Evolutionary conservation across 179 eudicot genomes (phyloP).

Genomic region (Sideroxylon spinosum): DNA sequence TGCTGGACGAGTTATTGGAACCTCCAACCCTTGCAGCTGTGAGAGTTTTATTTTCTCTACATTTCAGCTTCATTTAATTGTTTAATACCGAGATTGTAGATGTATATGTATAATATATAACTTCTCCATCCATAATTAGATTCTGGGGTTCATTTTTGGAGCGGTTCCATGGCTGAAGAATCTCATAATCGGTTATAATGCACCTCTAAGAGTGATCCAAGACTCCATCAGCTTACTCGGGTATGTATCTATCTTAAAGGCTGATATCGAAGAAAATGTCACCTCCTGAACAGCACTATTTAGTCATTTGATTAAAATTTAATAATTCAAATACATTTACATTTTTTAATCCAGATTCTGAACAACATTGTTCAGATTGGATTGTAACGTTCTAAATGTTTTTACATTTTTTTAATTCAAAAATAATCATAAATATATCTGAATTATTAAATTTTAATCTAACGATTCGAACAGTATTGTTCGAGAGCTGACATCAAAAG

Average conservation of each 20-base stretch:
- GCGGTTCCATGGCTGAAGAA: conserved; percentile 56
- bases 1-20: conserved; percentile 51
- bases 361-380: too few species aligned
- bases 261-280: too few species aligned
- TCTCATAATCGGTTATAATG: conserved; percentile 63
- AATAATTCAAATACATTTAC: neutral
- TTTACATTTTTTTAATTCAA: too few species aligned
- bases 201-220: conserved; percentile 76
- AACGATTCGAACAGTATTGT: too few species aligned
- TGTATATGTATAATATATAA: neutral
- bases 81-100: neutral
- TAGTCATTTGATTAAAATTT: too few species aligned
- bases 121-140: conserved; percentile 30
- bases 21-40: conserved; percentile 85
- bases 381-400: too few species aligned
- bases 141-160: conserved; percentile 62
- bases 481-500: too few species aligned
- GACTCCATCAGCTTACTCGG: conserved; percentile 66
- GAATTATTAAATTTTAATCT: too few species aligned
- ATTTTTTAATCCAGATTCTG: too few species aligned
- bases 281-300: too few species aligned
- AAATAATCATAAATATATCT: too few species aligned
- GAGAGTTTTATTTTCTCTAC: conserved; percentile 26
- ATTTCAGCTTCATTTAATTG: neutral
- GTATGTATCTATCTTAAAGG: conserved; percentile 27